Evolutionary conservation across 352 stramenopile genomes (phyloP).

Genomic region (Globisporangium lucens): DNA sequence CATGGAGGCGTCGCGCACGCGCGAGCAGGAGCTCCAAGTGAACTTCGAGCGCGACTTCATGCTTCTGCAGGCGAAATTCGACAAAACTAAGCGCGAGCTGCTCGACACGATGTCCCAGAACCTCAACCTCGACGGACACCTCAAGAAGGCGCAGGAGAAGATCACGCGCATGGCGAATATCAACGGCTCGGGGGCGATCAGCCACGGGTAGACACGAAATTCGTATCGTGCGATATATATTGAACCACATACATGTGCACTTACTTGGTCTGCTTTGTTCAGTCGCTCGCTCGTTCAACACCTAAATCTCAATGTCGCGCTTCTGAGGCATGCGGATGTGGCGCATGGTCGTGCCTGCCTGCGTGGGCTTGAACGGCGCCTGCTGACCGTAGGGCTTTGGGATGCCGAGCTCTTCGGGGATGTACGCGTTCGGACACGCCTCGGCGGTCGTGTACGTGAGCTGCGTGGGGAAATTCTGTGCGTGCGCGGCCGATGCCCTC

Average conservation of each 20-base stretch:
- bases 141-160: conserved; percentile 73
- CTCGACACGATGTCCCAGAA: conserved; percentile 68
- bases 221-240: not conserved
- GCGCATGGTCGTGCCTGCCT: conserved; percentile 88
- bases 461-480: conserved; percentile 64
- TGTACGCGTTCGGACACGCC: conserved; percentile 92
- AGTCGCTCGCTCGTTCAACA: not conserved
- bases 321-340: conserved; percentile 88
- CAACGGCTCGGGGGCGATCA: not conserved
- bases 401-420: conserved; percentile 90
- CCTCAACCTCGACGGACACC: conserved; percentile 53
- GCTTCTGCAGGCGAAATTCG: conserved; percentile 50
- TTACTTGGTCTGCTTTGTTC: not conserved
- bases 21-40: conserved; percentile 42
- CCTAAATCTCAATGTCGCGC: conserved; percentile 91
- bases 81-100: conserved; percentile 77
- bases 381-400: conserved; percentile 91
- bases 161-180: conserved; percentile 38
- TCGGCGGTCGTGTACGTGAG: conserved; percentile 88
- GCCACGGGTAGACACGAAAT: not conserved
- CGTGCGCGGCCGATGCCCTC: conserved; percentile 36
- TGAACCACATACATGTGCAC: not conserved
- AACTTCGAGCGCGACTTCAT: conserved; percentile 43
- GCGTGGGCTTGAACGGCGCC: conserved; percentile 91
- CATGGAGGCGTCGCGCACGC: conserved; percentile 24